phyloP scores from a whole-genome alignment of 1,284 basidiomycete genomes.

The Cutaneotrichosporon sp. region DNA sequence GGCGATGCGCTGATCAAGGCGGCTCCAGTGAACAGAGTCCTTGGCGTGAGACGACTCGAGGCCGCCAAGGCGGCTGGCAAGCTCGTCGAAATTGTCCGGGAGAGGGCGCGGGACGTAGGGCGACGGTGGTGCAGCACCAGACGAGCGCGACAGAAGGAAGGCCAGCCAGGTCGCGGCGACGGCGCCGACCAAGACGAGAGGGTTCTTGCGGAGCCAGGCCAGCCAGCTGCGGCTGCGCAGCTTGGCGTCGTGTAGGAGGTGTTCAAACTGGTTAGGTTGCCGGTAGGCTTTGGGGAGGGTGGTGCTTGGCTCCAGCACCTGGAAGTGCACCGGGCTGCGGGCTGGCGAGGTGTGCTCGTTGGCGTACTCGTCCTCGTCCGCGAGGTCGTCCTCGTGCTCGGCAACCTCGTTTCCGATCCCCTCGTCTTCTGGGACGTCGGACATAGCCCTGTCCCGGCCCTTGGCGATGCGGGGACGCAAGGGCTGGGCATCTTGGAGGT shows the following conservation, averaged over 20 bases:
- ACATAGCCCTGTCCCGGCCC: background rate
- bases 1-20: background rate
- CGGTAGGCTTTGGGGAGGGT: background rate
- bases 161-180: background rate
- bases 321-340: background rate
- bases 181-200: background rate
- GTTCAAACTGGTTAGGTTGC: background rate
- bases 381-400: background rate
- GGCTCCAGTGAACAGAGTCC: background rate
- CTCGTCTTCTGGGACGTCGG: background rate
- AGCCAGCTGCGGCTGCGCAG: background rate
- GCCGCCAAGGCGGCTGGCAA: constrained; percentile 4
- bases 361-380: background rate
- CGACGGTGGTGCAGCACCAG: background rate
- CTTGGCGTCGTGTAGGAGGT: background rate
- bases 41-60: constrained; percentile 11
- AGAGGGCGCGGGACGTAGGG: background rate
- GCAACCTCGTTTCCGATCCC: background rate
- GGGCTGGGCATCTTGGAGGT: background rate
- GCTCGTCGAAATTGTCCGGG: constrained; percentile 12
- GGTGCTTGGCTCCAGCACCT: background rate
- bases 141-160: background rate
- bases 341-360: background rate
- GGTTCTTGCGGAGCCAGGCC: background rate
- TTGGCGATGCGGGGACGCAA: background rate